A percentile compares a stretch with the other conserved stretches of the same genome.
Evolutionary conservation across 768 basidiomycete species (phyloP).

Genomic region (Auriculariales sp.): DNA sequence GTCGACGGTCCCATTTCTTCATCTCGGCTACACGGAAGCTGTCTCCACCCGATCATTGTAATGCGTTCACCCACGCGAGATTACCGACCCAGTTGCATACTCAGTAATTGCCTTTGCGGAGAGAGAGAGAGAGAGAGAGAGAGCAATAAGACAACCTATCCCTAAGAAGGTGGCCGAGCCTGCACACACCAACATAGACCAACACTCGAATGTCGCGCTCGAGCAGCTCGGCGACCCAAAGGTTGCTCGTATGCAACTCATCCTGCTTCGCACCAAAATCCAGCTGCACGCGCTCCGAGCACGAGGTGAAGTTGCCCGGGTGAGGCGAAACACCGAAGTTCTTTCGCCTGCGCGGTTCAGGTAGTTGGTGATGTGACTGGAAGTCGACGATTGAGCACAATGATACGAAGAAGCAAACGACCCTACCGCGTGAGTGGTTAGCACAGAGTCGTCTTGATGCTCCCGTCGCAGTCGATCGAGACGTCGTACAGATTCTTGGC

Average conservation of each 20-base stretch:
- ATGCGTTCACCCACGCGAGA: constrained; percentile 54
- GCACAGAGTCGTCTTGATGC: constrained; percentile 17
- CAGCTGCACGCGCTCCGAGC: constrained; percentile 25
- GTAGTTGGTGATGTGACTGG: no score
- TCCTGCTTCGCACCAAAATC: constrained; percentile 40
- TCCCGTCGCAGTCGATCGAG: constrained; percentile 16
- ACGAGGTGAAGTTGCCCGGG: constrained; percentile 27
- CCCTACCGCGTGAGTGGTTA: constrained; percentile 22
- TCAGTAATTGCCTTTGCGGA: constrained; percentile 11
- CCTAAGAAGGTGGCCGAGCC: no score
- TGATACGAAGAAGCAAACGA: no score
- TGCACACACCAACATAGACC: constrained; percentile 15
- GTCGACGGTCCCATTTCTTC: constrained; percentile 20
- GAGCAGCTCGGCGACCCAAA: constrained; percentile 24
- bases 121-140: neutral
- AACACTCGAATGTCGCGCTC: constrained; percentile 20
- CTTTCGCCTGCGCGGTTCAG: no score
- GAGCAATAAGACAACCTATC: neutral
- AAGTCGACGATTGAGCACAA: no score
- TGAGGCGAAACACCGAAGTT: no score
- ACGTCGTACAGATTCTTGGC: constrained; percentile 19
- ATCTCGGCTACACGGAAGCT: constrained; percentile 18
- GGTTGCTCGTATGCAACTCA: constrained; percentile 14
- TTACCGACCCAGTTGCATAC: constrained; percentile 23
- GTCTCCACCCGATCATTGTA: constrained; percentile 56